These are phyloP conservation scores for Astrothelium macrocarpum DNA, from an alignment of 495 filamentous ascomycete genomes.

Conservation along the genomic window DNA sequence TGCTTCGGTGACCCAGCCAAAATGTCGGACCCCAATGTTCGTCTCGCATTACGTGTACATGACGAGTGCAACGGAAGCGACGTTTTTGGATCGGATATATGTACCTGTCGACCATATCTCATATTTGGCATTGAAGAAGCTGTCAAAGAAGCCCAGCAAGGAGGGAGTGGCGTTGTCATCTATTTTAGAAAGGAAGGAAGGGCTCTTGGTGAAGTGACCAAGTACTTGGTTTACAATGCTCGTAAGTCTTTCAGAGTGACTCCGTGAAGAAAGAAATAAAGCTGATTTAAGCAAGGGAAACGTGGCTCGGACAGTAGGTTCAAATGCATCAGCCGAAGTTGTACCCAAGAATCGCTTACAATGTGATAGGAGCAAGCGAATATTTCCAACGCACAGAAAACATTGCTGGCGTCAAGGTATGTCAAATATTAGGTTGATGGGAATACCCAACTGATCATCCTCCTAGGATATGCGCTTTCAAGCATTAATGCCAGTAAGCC, in stretches of 20 bases:
- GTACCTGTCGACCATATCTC: constrained; percentile 92
- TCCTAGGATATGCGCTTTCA: constrained; percentile 88
- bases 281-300: constrained; percentile 23
- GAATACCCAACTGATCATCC: not conserved
- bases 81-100: constrained; percentile 98
- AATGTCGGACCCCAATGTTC: constrained; percentile 78
- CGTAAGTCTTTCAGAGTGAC: constrained; percentile 30
- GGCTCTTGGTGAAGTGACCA: constrained; percentile 94
- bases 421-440: not conserved
- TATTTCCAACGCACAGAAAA: constrained; percentile 97
- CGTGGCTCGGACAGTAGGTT: constrained; percentile 57
- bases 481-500: constrained; percentile 92
- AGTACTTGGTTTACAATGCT: constrained; percentile 95
- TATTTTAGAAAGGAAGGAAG: constrained; percentile 98
- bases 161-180: constrained; percentile 91
- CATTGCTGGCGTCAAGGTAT: constrained; percentile 78
- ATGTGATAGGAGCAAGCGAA: constrained; percentile 60
- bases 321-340: not conserved
- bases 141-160: constrained; percentile 90
- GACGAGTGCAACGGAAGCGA: constrained; percentile 96
- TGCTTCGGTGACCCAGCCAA: constrained; percentile 92
- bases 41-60: constrained; percentile 81
- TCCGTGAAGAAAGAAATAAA: not conserved
- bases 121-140: constrained; percentile 96
- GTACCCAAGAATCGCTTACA: not conserved